Base-by-base conservation (phyloP, 768 basidiomycete species). In the Tephrocybe sp. region DNA sequence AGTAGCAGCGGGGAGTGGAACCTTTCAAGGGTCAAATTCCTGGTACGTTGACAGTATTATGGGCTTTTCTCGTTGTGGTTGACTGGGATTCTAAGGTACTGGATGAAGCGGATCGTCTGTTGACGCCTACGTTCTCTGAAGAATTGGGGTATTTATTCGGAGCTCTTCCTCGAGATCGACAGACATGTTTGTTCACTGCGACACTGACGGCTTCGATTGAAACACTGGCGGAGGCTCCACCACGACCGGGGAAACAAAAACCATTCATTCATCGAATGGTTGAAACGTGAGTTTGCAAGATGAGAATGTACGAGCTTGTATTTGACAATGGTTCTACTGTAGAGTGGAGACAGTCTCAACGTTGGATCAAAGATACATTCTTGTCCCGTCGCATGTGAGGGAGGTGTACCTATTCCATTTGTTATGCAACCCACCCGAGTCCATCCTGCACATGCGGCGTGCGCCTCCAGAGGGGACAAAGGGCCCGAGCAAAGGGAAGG, bases 101-200 rank as follows among this genome's bases (percentile, higher is more conserved):
- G 9, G 97, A 98, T 68, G 97, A 99, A 73, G 97, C 97, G 0
- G 97, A 99, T 72, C 78, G 96, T 22, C 75, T 99, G 22, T 75
- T 99, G 19, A 90, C 92, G 2, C 74, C 89, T 0, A 93, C 92
- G 0, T 99, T 99, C 65, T 80, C 92, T 7, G 80, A 88, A 1
- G 96, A 98, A 45, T 70, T 99, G 39, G 75, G 80, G 1, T 79
- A 85, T 62, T 65, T 98, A 17, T 95, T 98, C 65, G 70, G 72
- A 32, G 72, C 78, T 32, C 74, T 98, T 13, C 92, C 97, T 1
- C 78, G 79, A 48, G 83, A 92, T 30, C 79, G 97, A n/a, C 96
- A 98, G 65, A 98, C 96, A 0, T 91, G 93, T 60, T 78, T 99
- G 36, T 98, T 98, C 69, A 99, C 97, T 0, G 97, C 97, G 0